Conservation (phyloP, 1,139 yeast species). For the Yamadazyma trypodendri region DNA sequence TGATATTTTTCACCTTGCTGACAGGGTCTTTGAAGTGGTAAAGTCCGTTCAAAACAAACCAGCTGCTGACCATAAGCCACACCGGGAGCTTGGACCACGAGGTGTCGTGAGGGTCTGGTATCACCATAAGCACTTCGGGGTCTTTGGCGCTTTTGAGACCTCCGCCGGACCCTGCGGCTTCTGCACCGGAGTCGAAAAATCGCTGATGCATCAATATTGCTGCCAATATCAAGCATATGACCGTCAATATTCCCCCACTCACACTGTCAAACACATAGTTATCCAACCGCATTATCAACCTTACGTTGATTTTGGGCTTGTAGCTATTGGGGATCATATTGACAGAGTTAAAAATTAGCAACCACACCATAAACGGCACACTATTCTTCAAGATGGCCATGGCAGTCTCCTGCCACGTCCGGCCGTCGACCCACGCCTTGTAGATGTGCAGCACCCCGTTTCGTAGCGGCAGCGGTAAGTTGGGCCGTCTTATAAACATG, state of each 20-base stretch:
- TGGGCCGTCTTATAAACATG: neutral
- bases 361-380: slow-evolving; percentile 57
- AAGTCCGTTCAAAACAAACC: slow-evolving; percentile 43
- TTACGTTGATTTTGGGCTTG: slow-evolving; percentile 57
- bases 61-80: slow-evolving; percentile 27
- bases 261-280: slow-evolving; percentile 27
- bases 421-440: slow-evolving; percentile 30
- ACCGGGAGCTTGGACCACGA: slow-evolving; percentile 20
- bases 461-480: neutral
- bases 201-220: slow-evolving; percentile 4
- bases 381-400: slow-evolving; percentile 47
- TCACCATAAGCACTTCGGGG: neutral
- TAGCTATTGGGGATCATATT: slow-evolving; percentile 53
- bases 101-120: neutral
- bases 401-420: slow-evolving; percentile 27
- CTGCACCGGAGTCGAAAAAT: neutral
- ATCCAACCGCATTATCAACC: slow-evolving; percentile 44
- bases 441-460: slow-evolving; percentile 7
- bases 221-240: slow-evolving; percentile 13
- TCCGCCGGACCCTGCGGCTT: neutral
- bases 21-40: slow-evolving; percentile 34
- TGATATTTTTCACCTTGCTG: slow-evolving; percentile 41
- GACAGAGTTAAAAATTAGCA: slow-evolving; percentile 59
- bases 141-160: neutral
- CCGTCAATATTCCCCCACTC: slow-evolving; percentile 16